Percentiles rank a stretch among this genome's conserved stretches.
Evolutionary conservation across 2,329 filamentous ascomycete genomes (phyloP).

Genomic region (Neopestalotiopsis sp.): DNA sequence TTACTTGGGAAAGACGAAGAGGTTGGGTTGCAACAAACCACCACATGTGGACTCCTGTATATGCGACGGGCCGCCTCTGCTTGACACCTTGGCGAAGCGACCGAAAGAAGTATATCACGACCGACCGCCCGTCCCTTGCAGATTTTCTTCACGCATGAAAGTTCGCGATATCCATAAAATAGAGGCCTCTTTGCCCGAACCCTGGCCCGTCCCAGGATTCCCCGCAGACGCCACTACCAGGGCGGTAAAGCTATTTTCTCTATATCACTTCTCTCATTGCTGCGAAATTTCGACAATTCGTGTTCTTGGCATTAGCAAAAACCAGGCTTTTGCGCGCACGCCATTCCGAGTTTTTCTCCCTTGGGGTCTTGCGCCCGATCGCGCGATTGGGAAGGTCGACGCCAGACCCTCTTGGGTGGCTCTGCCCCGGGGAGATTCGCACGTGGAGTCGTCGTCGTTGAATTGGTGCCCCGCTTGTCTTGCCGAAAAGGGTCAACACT

Average conservation of each 20-base stretch:
- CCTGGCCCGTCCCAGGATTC: neutral
- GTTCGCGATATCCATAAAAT: conserved; percentile 2
- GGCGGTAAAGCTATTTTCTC: neutral
- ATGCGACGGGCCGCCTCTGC: neutral
- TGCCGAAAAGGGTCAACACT: conserved; percentile 14
- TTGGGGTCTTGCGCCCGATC: conserved; percentile 13
- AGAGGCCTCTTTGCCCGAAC: neutral
- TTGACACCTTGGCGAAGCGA: neutral
- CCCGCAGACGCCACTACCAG: neutral
- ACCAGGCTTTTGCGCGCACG: neutral
- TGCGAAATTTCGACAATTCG: neutral
- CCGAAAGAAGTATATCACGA: neutral
- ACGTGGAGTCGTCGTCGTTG: conserved; percentile 9
- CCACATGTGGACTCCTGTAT: neutral
- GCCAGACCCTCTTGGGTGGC: conserved; percentile 11
- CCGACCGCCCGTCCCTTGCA: neutral
- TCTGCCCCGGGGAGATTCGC: neutral
- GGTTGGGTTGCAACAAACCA: neutral
- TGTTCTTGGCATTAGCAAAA: neutral
- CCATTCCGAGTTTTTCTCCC: conserved; percentile 12
- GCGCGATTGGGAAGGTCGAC: conserved; percentile 10
- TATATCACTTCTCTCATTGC: neutral
- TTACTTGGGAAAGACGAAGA: neutral
- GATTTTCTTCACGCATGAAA: neutral
- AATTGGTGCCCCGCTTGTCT: conserved; percentile 4